These are phyloP conservation scores for Eucalyptus grandis DNA, from an alignment of 345 rosid species.

Conservation along the genomic window DNA sequence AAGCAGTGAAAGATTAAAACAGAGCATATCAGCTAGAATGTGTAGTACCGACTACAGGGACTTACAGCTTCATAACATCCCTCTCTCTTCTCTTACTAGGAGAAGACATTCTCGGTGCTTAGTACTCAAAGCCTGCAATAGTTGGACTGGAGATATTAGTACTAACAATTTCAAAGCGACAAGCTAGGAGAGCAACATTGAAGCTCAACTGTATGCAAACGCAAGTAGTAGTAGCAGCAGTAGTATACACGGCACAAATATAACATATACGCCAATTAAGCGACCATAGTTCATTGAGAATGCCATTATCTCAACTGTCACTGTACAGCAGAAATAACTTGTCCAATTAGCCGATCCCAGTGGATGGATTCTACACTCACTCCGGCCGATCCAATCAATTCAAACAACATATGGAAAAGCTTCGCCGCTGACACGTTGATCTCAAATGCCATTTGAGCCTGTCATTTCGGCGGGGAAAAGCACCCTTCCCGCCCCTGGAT, in stretches of 20 bases:
- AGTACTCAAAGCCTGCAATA: background rate
- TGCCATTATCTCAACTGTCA: too few relatives aligned
- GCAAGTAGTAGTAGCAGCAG: background rate
- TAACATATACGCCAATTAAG: background rate
- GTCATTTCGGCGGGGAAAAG: too few relatives aligned
- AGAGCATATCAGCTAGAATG: background rate
- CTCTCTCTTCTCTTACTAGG: constrained; percentile 52
- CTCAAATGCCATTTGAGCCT: too few relatives aligned
- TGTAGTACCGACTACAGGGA: background rate
- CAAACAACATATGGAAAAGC: too few relatives aligned
- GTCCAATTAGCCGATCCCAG: too few relatives aligned
- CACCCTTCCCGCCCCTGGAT: background rate
- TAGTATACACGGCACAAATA: background rate
- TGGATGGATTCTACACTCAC: too few relatives aligned
- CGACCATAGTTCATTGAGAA: too few relatives aligned
- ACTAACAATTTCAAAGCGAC: background rate
- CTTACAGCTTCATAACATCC: constrained; percentile 54
- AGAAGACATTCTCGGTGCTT: constrained; percentile 22
- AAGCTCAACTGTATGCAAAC: background rate
- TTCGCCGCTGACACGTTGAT: too few relatives aligned
- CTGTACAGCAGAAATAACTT: too few relatives aligned
- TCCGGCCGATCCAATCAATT: too few relatives aligned
- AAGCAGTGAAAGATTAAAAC: background rate
- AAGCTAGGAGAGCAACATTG: background rate
- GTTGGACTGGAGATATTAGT: background rate